A percentile compares a stretch with the other conserved stretches of the same genome.
Evolutionary conservation across 805 yeast genomes (phyloP).

Genomic region (Debaryomyces hansenii): DNA sequence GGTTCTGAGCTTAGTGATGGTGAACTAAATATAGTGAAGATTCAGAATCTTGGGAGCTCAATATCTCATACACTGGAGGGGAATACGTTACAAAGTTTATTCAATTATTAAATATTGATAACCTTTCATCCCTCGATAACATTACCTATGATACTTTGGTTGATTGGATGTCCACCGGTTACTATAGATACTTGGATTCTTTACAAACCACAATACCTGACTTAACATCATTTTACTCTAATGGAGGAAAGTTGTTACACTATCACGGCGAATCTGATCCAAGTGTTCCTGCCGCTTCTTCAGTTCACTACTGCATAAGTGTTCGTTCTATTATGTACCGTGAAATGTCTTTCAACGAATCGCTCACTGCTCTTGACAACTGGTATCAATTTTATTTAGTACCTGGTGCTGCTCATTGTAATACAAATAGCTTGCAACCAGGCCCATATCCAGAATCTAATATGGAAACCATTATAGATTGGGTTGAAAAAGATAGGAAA

Average conservation of each 20-base stretch:
- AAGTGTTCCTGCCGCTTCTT: too few species aligned
- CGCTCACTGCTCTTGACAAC: conserved; percentile 1
- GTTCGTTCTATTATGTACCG: conserved; percentile 2
- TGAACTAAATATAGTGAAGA: conserved; percentile 2
- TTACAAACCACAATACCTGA: conserved; percentile 2
- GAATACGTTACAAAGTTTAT: conserved; percentile 6
- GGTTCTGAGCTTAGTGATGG: conserved; percentile 3
- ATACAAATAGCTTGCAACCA: conserved; percentile 4
- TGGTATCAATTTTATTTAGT: conserved; percentile 7
- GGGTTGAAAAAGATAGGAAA: conserved; percentile 5
- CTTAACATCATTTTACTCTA: background rate
- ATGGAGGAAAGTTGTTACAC: conserved; percentile 4
- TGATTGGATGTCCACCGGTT: conserved; percentile 4
- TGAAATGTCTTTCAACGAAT: background rate
- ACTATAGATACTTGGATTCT: background rate
- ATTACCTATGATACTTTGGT: conserved; percentile 5
- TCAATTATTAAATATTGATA: conserved; percentile 5
- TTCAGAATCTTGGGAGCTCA: conserved; percentile 1
- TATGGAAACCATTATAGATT: conserved; percentile 6
- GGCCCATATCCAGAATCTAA: conserved; percentile 6
- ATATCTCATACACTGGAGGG: conserved; percentile 4
- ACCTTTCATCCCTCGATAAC: conserved; percentile 1
- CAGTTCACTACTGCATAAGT: too few species aligned
- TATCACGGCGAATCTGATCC: conserved; percentile 6
- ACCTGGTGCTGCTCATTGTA: conserved; percentile 8